Base-by-base conservation (phyloP, 1,139 yeast genomes). In the Meyerozyma smithsonii region DNA sequence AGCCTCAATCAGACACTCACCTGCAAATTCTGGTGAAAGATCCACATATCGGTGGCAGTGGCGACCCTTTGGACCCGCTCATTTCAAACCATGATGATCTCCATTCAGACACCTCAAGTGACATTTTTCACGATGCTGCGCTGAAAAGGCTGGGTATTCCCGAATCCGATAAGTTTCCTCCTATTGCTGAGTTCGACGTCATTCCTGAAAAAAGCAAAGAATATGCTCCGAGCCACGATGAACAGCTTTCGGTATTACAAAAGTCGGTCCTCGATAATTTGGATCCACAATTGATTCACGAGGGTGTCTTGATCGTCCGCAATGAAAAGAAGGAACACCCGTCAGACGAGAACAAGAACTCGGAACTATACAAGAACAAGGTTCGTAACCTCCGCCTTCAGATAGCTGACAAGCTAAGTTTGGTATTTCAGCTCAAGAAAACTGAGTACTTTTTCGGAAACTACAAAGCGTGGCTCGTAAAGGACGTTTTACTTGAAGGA, bases 401-500 rank as follows among this genome's bases (percentile, higher is more conserved):
- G 40, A 61, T 69, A 17, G 75, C 76, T 2, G 60, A 61, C 12
- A 64, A 68, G 42, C 52, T 71, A 32, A 63, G 64, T 42, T 51
- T 53, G 30, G 70, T 65, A 2, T 70, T 71, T 46, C 58, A 60
- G 8, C 45, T 82, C 17, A 59, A 61, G 14, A 73, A 69, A 24
- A 70, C 71, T 35, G 89, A 82, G 46, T 57, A 59, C 20, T 72
- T 81, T 45, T 54, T 72, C 32, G 74, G 74, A 11, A 81, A 81
- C 46, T 84, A 72, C 52, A 74, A 84, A 5, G 79, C 89, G 25
- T 90, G 96, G 96, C 64, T 90, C 32, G 69, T 88, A 40, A 77
- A 81, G 45, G 95, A 87, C 51, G 94, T 90, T 1, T 64, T 90
- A 28, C 62, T 89, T 23, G 97, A 89, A 57, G 97, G 97, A 2